These are phyloP conservation scores for Falciphora oryzae DNA, from an alignment of 2,329 filamentous ascomycete species.

Conservation along the genomic window DNA sequence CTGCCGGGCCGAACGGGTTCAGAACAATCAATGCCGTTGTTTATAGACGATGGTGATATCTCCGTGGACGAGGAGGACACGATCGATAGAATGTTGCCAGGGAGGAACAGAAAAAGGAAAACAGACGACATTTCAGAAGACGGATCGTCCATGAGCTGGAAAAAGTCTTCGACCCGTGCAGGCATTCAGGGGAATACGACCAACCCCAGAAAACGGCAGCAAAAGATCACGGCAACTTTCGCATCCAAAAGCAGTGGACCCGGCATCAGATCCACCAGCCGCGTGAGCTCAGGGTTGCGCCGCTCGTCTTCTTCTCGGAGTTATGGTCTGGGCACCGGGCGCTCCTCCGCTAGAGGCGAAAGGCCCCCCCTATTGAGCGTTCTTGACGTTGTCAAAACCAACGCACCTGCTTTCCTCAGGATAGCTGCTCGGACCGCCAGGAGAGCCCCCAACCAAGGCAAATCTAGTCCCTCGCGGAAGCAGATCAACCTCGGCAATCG, in stretches of 20 bases:
- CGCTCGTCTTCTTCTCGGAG: neutral
- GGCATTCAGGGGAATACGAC: neutral
- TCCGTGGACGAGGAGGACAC: slow-evolving; percentile 45
- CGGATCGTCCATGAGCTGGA: slow-evolving; percentile 22
- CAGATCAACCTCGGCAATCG: slow-evolving; percentile 55
- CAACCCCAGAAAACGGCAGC: slow-evolving; percentile 18
- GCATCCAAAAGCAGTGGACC: neutral
- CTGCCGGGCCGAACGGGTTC: neutral
- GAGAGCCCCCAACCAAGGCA: slow-evolving; percentile 41
- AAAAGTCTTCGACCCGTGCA: slow-evolving; percentile 9
- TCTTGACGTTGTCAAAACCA: slow-evolving; percentile 49
- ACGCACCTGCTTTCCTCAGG: slow-evolving; percentile 52
- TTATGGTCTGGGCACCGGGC: neutral
- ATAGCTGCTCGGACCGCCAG: slow-evolving; percentile 55
- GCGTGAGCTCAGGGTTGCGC: neutral
- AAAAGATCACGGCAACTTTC: slow-evolving; percentile 24
- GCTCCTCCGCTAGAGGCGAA: neutral
- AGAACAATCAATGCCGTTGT: slow-evolving; percentile 16
- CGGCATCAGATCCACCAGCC: neutral
- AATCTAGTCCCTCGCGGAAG: slow-evolving; percentile 49
- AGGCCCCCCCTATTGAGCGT: slow-evolving; percentile 49
- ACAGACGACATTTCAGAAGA: slow-evolving; percentile 20
- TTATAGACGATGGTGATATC: slow-evolving; percentile 41
- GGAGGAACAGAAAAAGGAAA: slow-evolving; percentile 26
- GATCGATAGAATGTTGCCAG: slow-evolving; percentile 45